A percentile compares a stretch with the other conserved stretches of the same genome.
These are phyloP conservation scores for Calonectria fujianensis DNA, from an alignment of 2,329 filamentous ascomycete genomes.

Conservation along the genomic window DNA sequence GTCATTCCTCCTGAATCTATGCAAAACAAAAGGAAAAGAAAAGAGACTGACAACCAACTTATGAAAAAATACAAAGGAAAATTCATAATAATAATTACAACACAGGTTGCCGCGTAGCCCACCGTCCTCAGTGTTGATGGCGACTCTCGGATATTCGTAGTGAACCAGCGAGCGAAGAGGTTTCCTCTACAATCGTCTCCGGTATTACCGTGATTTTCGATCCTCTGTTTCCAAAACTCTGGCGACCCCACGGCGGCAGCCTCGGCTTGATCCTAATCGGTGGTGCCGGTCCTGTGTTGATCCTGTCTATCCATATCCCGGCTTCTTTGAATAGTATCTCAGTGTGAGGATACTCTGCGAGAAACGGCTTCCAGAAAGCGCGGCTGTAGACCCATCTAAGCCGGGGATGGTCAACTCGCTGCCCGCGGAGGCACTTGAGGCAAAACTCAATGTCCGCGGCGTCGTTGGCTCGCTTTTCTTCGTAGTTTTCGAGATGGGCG, in stretches of 20 bases:
- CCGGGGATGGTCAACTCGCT: slow-evolving; percentile 1
- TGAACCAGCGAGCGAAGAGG: not conserved
- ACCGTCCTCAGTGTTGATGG: not conserved
- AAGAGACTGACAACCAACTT: not conserved
- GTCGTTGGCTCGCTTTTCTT: slow-evolving; percentile 4
- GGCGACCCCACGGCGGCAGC: not conserved
- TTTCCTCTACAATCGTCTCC: slow-evolving; percentile 12
- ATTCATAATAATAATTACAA: not conserved
- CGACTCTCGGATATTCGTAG: slow-evolving; percentile 11
- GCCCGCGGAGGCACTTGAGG: slow-evolving; percentile 11
- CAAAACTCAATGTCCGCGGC: slow-evolving; percentile 11
- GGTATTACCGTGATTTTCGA: slow-evolving; percentile 15
- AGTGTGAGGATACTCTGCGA: slow-evolving; percentile 1
- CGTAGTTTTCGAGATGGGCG: not conserved
- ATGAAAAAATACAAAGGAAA: not conserved
- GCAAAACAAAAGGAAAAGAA: not conserved
- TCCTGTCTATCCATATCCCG: not conserved
- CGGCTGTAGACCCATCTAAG: slow-evolving; percentile 22
- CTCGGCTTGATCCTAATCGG: not conserved
- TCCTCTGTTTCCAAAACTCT: not conserved
- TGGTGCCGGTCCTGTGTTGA: not conserved
- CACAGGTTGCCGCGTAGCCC: not conserved
- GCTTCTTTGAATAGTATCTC: slow-evolving; percentile 9
- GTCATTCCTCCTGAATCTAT: not conserved
- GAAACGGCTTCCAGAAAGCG: slow-evolving; percentile 8